Base-by-base conservation (phyloP, 169 alveolate species). In the Sarcocystis neurona region DNA sequence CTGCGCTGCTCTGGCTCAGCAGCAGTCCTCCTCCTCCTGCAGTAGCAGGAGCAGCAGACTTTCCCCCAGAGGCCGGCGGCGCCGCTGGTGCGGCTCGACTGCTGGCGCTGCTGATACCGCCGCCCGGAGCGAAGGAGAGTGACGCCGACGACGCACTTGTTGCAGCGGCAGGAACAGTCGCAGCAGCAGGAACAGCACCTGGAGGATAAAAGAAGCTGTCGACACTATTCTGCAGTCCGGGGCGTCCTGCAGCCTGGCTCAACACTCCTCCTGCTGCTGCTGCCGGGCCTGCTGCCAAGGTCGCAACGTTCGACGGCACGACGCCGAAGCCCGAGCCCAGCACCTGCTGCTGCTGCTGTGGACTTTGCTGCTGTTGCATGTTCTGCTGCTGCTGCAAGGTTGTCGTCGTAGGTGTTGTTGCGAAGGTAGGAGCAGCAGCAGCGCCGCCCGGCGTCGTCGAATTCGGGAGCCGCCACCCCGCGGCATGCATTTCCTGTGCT, bases 401-500 rank as follows among this genome's bases (percentile, higher is more conserved):
- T n/a, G n/a, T n/a, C n/a, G n/a, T n/a, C n/a, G n/a, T n/a, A n/a
- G n/a, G n/a, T n/a, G n/a, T n/a, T n/a, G n/a, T n/a, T n/a, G 75
- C 39, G n/a, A 18, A 50, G 60, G 18, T 8, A 50, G 60, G 60
- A 63, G 75, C 44, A n/a, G 75, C 20, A 6, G 43, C 75, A 15
- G 8, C 41, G 0, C 46, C 75, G 32, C 46, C 3, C 41, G 75
- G 44, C 2, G 75, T 1, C 8, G 75, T 30, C 4, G 82, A 48
- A 39, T 15, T 15, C 5, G 77, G 77, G 39, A 72, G 20, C 37
- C 34, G 58, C 82, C 82, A 72, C 8, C 82, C 82, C 3, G 82
- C 82, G 30, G 82, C 53, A 5, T 72, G 82, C 82, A 72, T 72
- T 56, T 72, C 82, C 1, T 72, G 82, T 2, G 82, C 50, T 1